Base-by-base conservation (phyloP, 768 basidiomycete species). In the Lactarius evosmus region DNA sequence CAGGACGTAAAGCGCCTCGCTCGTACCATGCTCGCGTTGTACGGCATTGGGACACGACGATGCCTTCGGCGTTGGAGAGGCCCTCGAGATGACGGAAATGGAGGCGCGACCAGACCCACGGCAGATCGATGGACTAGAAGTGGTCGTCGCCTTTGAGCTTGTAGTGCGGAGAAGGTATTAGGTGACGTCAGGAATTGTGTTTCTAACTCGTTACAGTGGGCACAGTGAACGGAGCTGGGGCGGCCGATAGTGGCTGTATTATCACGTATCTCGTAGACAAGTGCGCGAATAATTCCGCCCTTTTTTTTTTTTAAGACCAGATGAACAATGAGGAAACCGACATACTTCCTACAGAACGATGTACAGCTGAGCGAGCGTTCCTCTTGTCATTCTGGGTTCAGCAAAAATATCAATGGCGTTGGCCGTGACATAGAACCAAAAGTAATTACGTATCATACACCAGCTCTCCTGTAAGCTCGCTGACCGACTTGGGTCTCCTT, bases 141-240 rank as follows among this genome's bases (percentile, higher is more conserved):
- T 85, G 7, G 80, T 78, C 4, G 85, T 85, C 25, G 75, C 83
- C 8, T 84, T 85, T 4, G 89, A 89, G 71, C 76, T 89, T 11
- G 74, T 79, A 54, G 85, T 88, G 52, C 79, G 80, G 57, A 85
- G 85, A 76, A 79, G 1, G 33, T 36, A 46, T 14, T 27, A 1
- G 32, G 46, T 58, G 27, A 40, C 29, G 17, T 30, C 46, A 17
- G 7, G 44, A 40, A 25, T 32, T 4, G 38, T 22, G 41, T 49
- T 40, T 30, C 27, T 19, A 46, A 22, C 40, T 57, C 7, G 14
- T 55, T 33, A 22, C 55, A 52, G 40, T 66, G 87, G 88, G 81
- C 61, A 88, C 89, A 86, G 76, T 89, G 34, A 91, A 90, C 68
- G 88, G 88, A 14, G 86, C 86, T 29, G 85, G 85, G 2, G 87